Base-by-base conservation (phyloP, 176 grass and related monocot genomes). In the Tillandsia fasciculata region DNA sequence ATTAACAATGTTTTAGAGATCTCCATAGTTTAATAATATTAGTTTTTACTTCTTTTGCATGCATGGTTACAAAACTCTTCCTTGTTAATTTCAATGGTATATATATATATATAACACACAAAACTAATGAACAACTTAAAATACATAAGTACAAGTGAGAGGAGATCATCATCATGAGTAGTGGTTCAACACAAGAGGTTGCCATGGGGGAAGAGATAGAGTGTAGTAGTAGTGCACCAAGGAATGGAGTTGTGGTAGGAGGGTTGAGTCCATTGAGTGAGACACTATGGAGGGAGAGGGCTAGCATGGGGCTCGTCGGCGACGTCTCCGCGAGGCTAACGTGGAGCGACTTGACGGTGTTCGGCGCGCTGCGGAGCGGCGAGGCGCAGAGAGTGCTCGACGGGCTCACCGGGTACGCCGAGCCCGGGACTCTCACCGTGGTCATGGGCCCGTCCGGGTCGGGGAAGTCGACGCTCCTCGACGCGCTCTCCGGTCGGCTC, bases 391-490 rank as follows among this genome's bases (percentile, higher is more conserved):
- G 74, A 1, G 87, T 99, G 47, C 82, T 99, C 49, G 84, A 99
- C 64, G 87, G 82, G 72, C 95, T 99, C 51, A 99, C 94, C 9
- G 94, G 95, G 1, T 94, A 80, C 56, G 95, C 87, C 8, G 95
- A 99, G 82, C 87, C 95, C 0, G 90, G 95, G 10, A 83, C 95
- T 11, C 64, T 93, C 64, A 99, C 87, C 12, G 90, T 87, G 24
- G 77, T 94, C 52, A 99, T 99, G 95, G 95, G 95, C 0, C 95
- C 95, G 18, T 99, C 95, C 1, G 95, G 95, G 1, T 99, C 95
- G 12, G 95, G 95, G 50, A 99, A 99, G 84, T 99, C 95, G 51
- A 99, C 95, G 2, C 87, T 99, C 61, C 87, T 99, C 53, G 95
- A 99, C 78, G 82, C 95, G 12, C 95, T 99, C 51, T 80, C 89